Base-by-base conservation (phyloP, 805 yeast genomes). In the Wilhelminamyces savonicus region DNA sequence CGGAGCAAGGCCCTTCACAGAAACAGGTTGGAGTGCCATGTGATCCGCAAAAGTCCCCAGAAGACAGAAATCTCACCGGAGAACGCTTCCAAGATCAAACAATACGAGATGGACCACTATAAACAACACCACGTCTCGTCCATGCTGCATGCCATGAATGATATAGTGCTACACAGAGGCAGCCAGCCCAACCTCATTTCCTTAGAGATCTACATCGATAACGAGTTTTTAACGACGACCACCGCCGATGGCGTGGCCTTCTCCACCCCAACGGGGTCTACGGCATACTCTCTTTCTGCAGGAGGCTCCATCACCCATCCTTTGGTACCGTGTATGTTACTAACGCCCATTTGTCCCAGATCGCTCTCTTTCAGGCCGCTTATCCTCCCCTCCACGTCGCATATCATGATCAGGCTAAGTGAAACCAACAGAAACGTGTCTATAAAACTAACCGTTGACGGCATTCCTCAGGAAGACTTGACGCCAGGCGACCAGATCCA, bases 301-400 rank as follows among this genome's bases (percentile, higher is more conserved):
- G 97, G 97, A 10, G 97, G 97, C 2, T 77, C 95, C 10, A 88
- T 88, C 35, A 90, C 85, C 2, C 94, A 88, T 40, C 97, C 97
- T 0, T 59, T 78, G 30, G 94, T 88, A 7, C 81, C 86, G 11
- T 80, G 92, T 36, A 78, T 85, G 8, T 59, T 88, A 27, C 54
- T 88, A 19, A 83, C 96, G 0, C 97, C 97, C 8, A 84, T 88
- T 29, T 87, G 96, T 49, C 97, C 97, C 6, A 59, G 95, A 34
- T 82, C 94, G 10, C 63, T 88, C 17, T 81, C 92, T n/a, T 88
- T 88, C 52, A 62, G 97, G 47, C 97, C 97, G 4, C 58, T 88
- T 27, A 69, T 88, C 5, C 63, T 88, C 32, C 97, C 97, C 0
- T 67, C 80, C 16, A 69, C 81, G 3, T 78, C 94, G 3, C 85